Conservation (phyloP, 345 rosid genomes). For the Iberis pinnata region DNA sequence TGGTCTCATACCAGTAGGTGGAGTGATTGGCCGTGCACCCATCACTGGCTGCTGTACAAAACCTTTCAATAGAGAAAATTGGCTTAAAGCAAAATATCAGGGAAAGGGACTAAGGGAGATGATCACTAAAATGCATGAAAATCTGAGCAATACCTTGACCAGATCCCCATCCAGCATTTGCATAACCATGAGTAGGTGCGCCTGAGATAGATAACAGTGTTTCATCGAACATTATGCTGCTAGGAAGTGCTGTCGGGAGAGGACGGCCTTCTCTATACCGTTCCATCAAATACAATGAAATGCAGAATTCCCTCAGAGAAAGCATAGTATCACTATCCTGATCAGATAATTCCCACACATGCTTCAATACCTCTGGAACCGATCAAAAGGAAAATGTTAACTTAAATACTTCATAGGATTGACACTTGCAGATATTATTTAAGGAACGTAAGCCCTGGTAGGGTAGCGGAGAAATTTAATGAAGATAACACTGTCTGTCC, state of each 20-base stretch:
- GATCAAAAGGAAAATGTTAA: slow-evolving; percentile 21
- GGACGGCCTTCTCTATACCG: slow-evolving; percentile 87
- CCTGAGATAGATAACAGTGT: slow-evolving; percentile 79
- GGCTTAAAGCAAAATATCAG: slow-evolving; percentile 10
- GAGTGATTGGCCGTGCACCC: slow-evolving; percentile 48
- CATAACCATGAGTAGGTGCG: slow-evolving; percentile 52
- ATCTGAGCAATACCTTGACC: slow-evolving; percentile 46
- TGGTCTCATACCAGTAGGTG: slow-evolving; percentile 60
- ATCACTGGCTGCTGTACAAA: slow-evolving; percentile 55
- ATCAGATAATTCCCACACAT: slow-evolving; percentile 97
- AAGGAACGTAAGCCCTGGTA: slow-evolving; percentile 11
- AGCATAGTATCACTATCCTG: slow-evolving; percentile 99
- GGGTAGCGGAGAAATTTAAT: slow-evolving; percentile 11
- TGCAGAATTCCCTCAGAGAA: slow-evolving; percentile 94
- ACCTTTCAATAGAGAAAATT: slow-evolving; percentile 38
- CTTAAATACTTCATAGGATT: slow-evolving; percentile 11
- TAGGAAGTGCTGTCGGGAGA: slow-evolving; percentile 77
- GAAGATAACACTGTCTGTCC: slow-evolving; percentile 10
- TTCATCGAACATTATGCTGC: slow-evolving; percentile 75
- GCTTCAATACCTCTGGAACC: slow-evolving; percentile 82
- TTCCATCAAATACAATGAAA: slow-evolving; percentile 95
- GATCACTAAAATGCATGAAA: slow-evolving; percentile 18
- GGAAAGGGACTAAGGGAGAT: slow-evolving; percentile 25
- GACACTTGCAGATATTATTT: slow-evolving; percentile 3
- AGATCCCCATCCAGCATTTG: slow-evolving; percentile 73